Base-by-base conservation (phyloP, 2,329 filamentous ascomycete species). In the Ascomycota sp. region DNA sequence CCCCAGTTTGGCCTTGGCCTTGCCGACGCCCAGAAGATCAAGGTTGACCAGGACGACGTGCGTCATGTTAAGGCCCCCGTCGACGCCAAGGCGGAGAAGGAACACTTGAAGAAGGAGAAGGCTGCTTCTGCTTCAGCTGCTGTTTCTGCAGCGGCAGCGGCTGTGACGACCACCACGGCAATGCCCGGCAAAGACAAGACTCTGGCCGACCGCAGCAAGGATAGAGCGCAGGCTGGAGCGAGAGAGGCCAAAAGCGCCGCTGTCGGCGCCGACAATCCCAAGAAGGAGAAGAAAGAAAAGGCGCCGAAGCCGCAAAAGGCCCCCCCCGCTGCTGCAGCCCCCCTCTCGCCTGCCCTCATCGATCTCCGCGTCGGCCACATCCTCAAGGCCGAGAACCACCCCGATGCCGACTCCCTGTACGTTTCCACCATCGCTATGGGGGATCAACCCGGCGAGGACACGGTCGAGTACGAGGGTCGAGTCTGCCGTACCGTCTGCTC, bases 331-430 rank as follows among this genome's bases (percentile, higher is more conserved):
- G 68, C 82, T n/a, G 9, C 24, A 33, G 76, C 82, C 9, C 77
- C 81, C 2, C 72, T 82, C 6, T 80, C 81, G 1, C 89, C 89
- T 3, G 65, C 68, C 38, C 69, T 92, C 39, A 93, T 98, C 51
- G 89, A 98, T 54, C 75, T 98, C 34, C 76, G 89, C 41, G 86
- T 98, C 39, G 89, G 89, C 39, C 89, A 95, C 62, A 93, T 98
- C 46, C 74, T 98, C 49, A 92, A 93, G 59, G 84, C 84, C 34
- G 69, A 89, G 58, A 78, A 83, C 55, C 89, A 98, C 62, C 89
- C 89, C 35, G 91, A 98, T 47, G 89, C 89, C 42, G 89, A 98
- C 61, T 91, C 80, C 9, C 70, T 98, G 34, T 98, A 74, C 57
- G 89, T 98, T 39, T 91, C 80, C 40, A 95, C 84, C 35, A 92